Evolutionary conservation across 257 asterid genomes (phyloP), one percentile per base, ranked within the genome.

Genomic region (Salvia hispanica): DNA sequence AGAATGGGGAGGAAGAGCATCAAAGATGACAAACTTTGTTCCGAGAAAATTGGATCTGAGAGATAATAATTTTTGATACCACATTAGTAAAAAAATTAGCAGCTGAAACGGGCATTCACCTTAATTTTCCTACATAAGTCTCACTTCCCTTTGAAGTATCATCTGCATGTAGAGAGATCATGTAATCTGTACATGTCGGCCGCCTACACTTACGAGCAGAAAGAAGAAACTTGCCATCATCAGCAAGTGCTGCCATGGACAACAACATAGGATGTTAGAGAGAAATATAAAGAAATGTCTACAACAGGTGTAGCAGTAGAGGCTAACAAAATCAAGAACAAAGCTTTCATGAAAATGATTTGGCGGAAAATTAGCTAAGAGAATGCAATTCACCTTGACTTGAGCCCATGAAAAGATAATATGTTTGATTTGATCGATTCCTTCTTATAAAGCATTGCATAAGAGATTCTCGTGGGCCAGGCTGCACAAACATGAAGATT

Each of bases 191-290:
- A 79, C 90, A 86, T 37, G 96, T 90, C 31, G 96, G 68, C 21
- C 87, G 86, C 85, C 95, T 80, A 75, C 68, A 84, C 83, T 84
- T 88, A 60, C 90, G 90, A 63, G 99, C 97, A 75, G 97, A 84
- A 43, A 94, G 96, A 64, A 94, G 91, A 73, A 90, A 85, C 92
- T 94, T 94, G 45, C 99, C 99, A 42, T 94, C 91, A 76, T 86
- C 96, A 5, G 90, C 90, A 72, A 90, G 79, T 1, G 95, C 97
- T 94, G 95, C 76, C 66, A 67, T 56, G 75, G 50, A 65, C 60
- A 75, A 62, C 56, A 69, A 51, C 0, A 14, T 33, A 25, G 15
- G 58, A 64, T 65, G 47, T 66, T 64, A 76, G 47, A 73, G 36
- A 14, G 9, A 54, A 58, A 53, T 15, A 43, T 28, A 58, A 61